Conservation (phyloP, 805 yeast genomes). For the Cyberlindnera amylophila region DNA sequence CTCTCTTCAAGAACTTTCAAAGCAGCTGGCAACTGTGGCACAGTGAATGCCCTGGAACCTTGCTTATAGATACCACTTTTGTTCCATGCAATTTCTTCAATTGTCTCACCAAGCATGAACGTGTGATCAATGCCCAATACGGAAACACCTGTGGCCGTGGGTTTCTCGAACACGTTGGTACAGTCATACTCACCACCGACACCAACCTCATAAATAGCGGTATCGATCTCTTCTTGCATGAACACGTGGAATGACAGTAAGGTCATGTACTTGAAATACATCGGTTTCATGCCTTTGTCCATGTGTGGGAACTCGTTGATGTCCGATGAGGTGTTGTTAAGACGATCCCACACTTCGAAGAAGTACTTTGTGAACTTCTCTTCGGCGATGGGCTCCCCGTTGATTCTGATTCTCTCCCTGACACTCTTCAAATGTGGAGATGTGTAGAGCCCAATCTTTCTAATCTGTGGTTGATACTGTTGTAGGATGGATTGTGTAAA, state of each 20-base stretch:
- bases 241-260: constrained; percentile 88
- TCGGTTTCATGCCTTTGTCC: constrained; percentile 73
- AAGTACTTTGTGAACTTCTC: constrained; percentile 81
- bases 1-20: constrained; percentile 55
- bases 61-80: constrained; percentile 88
- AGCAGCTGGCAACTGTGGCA: constrained; percentile 54
- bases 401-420: constrained; percentile 83
- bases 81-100: constrained; percentile 92
- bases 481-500: constrained; percentile 76
- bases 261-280: constrained; percentile 89
- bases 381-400: constrained; percentile 83
- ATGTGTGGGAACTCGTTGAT: constrained; percentile 64
- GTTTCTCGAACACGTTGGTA: constrained; percentile 80
- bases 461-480: constrained; percentile 48
- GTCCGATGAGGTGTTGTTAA: constrained; percentile 58
- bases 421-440: constrained; percentile 95
- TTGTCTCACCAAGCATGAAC: constrained; percentile 77
- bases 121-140: constrained; percentile 87
- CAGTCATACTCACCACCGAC: constrained; percentile 98
- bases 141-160: constrained; percentile 82
- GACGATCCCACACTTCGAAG: constrained; percentile 88
- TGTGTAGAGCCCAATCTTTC: constrained; percentile 86
- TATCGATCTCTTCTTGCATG: constrained; percentile 80
- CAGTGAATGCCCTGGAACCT: constrained; percentile 63
- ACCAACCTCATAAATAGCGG: constrained; percentile 96